Base-by-base conservation (phyloP, 306 rosid species). In the Alnus glutinosa region DNA sequence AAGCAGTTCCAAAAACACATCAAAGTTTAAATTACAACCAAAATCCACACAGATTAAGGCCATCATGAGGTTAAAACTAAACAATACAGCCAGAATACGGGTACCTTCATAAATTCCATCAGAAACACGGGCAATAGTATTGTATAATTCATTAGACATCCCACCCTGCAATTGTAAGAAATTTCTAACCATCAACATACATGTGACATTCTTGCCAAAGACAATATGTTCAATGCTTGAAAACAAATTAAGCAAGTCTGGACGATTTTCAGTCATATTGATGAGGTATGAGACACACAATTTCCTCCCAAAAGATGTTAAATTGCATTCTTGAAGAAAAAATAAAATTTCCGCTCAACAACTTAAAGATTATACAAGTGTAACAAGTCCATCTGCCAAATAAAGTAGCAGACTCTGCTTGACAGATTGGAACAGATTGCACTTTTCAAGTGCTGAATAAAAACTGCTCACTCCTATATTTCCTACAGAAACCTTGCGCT, bases 111-210 rank as follows among this genome's bases (percentile, higher is more conserved):
- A 96, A 77, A 96, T 91, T 75, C 99, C 99, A 77, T 96, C 96
- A 64, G 99, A 88, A 75, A 96, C 99, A 64, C 99, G 99, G 66
- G 93, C 98, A 80, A 93, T 87, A 32, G 89, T 86, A 81, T 81
- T 96, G 92, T 96, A 96, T 83, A 96, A 76, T 85, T 96, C 99
- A 77, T 93, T 96, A 79, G 99, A 96, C 99, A 96, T 96, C 69
- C 99, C 99, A 84, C 99, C 99, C 99, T 96, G 90, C 71, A 71
- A 84, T 82, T 42, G 55, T 37, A 72, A 84, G 32, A 86, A 77
- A 52, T 18, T 84, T 73, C 28, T 70, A 59, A 75, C 80, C 73
- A 52, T 74, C 59, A 62, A 11, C 30, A 42, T 48, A 36, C 28
- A 46, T 58, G 77, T 54, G 32, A 67, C 10, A 72, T 55, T 71